Evolutionary conservation across 2,329 filamentous ascomycete genomes (phyloP), one percentile per base, ranked within the genome.

Genomic region (Neofusicoccum umdonicola): DNA sequence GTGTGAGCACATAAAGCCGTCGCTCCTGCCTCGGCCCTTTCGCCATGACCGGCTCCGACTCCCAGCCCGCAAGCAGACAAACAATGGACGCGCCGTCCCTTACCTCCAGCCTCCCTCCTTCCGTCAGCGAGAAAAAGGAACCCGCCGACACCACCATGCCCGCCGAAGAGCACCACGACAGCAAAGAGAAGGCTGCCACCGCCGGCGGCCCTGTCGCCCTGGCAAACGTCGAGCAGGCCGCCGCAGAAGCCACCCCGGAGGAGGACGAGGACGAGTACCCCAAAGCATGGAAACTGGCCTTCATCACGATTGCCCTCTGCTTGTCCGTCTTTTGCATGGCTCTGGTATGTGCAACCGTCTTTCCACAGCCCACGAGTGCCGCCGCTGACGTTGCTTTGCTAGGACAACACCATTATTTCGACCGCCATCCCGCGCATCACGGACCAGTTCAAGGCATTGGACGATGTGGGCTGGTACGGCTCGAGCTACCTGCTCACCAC

Each of bases 401-500:
- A 60, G 51, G 65, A 66, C 44, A 66, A 61, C 39, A 73, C 71
- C 35, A 74, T 74, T 45, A 63, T 74, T n/a, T 69, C 68, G n/a
- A 74, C 72, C 13, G 72, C 72, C 15, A 62, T 76, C 66, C 70
- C 72, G 4, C 70, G 67, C 37, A 74, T 75, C 42, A 73, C 73
- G 13, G 69, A 72, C 54, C 52, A 69, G 44, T 74, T 74, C 68
- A 39, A 66, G 42, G 58, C 67, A 3, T 44, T 73, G 7, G 41
- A 66, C 5, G 67, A 72, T 63, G 62, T 73, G 41, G 65, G 64
- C 3, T 73, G 70, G 71, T 74, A 74, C 65, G 72, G 68, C 4
- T 76, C 73, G 1, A 70, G 76, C 4, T 81, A 80, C 68, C 70
- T 80, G 27, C 74, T 81, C 50, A 80, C 78, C 45, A 78, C 76